Base-by-base conservation (phyloP, 257 asterid species). In the Nicotiana otophora region DNA sequence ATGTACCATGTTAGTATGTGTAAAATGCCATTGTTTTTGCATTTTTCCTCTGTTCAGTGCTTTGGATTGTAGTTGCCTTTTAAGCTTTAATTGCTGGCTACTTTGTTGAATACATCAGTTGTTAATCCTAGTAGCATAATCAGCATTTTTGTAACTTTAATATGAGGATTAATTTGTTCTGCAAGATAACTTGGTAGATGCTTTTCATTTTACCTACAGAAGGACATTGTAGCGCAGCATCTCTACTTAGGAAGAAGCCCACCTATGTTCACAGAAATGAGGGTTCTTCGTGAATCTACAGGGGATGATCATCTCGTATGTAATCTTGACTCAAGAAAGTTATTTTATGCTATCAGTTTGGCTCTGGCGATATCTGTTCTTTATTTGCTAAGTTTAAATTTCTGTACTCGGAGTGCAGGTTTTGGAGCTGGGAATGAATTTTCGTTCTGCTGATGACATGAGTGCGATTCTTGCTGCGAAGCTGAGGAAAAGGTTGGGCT, bases 221-320 rank as follows among this genome's bases (percentile, higher is more conserved):
- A 90, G 86, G 94, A 90, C 75, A 90, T 91, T 67, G 90, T 84
- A 81, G 86, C 93, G 61, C 98, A 93, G 88, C 89, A 88, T 82
- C 92, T 96, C 83, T 94, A 94, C 89, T 83, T 96, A 82, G 99
- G 99, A 84, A 91, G 98, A 89, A 90, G 93, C 68, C 97, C 99
- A 0, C 99, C 99, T 36, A 77, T 89, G 85, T 88, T 96, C 86
- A 93, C 99, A 28, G 97, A 96, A 78, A 94, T 96, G 95, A 92
- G 98, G 91, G 95, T 96, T 86, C 96, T 92, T 86, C 92, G 67
- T n/a, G 82, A 91, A 72, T 87, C 96, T 80, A 85, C 78, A 76
- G 90, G 91, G 1, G 97, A 92, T 70, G 98, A 96, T 89, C 98
- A 96, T 89, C 89, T 96, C 95, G 99, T 94, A 88, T 88, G 90